Base-by-base conservation (phyloP, 164 flowering plant genomes). In the Vitis riparia region DNA sequence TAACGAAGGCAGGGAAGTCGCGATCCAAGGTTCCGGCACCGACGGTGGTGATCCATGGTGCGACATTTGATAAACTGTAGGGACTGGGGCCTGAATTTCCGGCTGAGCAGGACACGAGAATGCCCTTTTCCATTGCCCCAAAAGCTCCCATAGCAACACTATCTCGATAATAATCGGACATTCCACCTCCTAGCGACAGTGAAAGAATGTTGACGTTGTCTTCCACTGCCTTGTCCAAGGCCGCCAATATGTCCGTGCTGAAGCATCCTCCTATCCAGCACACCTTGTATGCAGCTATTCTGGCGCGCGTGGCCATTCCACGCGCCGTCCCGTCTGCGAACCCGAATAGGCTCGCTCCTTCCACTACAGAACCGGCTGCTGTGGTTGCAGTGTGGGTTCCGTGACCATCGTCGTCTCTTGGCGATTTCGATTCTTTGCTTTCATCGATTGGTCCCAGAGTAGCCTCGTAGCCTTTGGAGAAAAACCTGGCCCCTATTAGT, bases 1-100 rank as follows among this genome's bases (percentile, higher is more conserved):
- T 84, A 32, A 78, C 88, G 27, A 2, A 73, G 17, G 89, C 88
- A 27, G 91, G 91, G 73, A 88, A 88, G 32, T 86, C 90, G 12
- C 91, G 88, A 64, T 88, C 91, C 58, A 88, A 37, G 1, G 91
- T 86, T 11, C 89, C 88, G 1, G 91, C 91, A 13, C 89, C 91
- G 6, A 88, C 88, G 51, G 89, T 88, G 9, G 87, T 88, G 64
- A 88, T 84, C 90, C 91, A 88, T 1, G 91, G 90, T 3, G 91
- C 87, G 9, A 81, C 76, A 69, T 88, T 86, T 11, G 88, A 80
- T 27, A 88, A 68, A 65, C 82, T 80, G 70, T 53, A 83, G 2
- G 84, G 1, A 37, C 77, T 76, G 23, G 91, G 90, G 13, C 91
- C 90, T 0, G 80, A 77, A 63, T 88, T 88, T 0, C 90, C 91